Conservation (phyloP, 2,329 filamentous ascomycete species). For the Dendrostoma leiphaemia region DNA sequence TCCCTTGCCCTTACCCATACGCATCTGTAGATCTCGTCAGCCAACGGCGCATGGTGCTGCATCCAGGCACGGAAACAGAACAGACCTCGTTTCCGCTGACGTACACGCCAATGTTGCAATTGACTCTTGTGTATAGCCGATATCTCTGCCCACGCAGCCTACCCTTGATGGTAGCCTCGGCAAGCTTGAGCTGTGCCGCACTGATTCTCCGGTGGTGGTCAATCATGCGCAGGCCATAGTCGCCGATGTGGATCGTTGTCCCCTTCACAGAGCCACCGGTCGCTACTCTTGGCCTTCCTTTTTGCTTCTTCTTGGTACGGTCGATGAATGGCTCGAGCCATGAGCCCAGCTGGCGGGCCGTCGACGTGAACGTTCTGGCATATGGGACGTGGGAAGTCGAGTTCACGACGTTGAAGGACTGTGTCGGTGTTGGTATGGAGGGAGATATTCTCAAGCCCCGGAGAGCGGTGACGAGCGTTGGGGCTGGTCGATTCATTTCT, state of each 20-base stretch:
- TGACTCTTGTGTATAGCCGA: conserved; percentile 85
- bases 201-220: conserved; percentile 92
- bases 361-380: conserved; percentile 71
- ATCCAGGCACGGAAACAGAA: background rate
- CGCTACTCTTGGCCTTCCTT: conserved; percentile 81
- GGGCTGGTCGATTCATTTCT: conserved; percentile 46
- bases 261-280: conserved; percentile 90
- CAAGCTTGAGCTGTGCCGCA: conserved; percentile 81
- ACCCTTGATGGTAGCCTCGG: conserved; percentile 89
- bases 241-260: conserved; percentile 94
- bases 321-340: conserved; percentile 80
- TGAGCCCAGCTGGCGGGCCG: conserved; percentile 55
- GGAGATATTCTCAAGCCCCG: conserved; percentile 46
- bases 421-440: conserved; percentile 38
- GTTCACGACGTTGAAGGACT: conserved; percentile 34
- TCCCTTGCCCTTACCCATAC: conserved; percentile 99
- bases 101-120: conserved; percentile 92
- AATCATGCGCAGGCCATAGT: conserved; percentile 89
- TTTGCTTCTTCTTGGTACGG: conserved; percentile 84
- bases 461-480: conserved; percentile 49
- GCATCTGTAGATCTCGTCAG: conserved; percentile 50
- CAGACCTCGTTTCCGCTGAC: conserved; percentile 86
- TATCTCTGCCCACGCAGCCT: conserved; percentile 89
- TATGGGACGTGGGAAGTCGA: conserved; percentile 33
- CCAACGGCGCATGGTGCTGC: too few species aligned